Evolutionary conservation across 2,329 filamentous ascomycete genomes (phyloP).

Genomic region (Aspergillus candidus): DNA sequence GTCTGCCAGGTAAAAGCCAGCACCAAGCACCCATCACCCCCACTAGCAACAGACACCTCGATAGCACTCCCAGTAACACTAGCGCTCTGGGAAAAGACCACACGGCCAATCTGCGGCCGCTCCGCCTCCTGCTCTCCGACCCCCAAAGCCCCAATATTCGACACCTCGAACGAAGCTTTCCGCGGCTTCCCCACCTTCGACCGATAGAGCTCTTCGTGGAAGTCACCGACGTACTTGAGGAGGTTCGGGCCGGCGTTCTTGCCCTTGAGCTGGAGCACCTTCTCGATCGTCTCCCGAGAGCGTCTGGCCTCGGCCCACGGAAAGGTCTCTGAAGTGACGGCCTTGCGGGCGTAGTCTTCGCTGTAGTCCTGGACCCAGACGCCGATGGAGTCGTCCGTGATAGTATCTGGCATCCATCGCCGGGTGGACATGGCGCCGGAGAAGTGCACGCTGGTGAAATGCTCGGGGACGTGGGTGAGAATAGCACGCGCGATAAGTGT

Average conservation of each 20-base stretch:
- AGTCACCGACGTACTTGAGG: conserved; percentile 37
- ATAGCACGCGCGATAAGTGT: conserved; percentile 34
- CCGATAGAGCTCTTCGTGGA: conserved; percentile 31
- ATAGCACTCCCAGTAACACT: conserved; percentile 35
- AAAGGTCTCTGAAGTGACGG: conserved; percentile 15
- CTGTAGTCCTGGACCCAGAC: conserved; percentile 33
- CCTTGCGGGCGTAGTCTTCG: conserved; percentile 23
- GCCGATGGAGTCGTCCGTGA: conserved; percentile 34
- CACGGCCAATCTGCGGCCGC: conserved; percentile 30
- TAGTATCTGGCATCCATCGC: conserved; percentile 28
- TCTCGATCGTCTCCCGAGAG: conserved; percentile 25
- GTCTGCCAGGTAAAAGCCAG: conserved; percentile 40
- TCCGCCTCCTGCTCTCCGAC: conserved; percentile 5
- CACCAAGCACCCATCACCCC: conserved; percentile 39
- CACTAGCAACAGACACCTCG: conserved; percentile 37
- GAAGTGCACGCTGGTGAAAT: conserved; percentile 27
- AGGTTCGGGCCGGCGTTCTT: conserved; percentile 32
- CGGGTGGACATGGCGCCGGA: conserved; percentile 35
- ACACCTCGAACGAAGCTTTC: conserved; percentile 38
- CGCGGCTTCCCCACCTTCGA: conserved; percentile 36
- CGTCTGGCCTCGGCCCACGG: conserved; percentile 31
- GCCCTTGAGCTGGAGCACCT: conserved; percentile 21
- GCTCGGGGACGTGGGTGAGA: conserved; percentile 26
- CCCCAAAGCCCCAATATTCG: conserved; percentile 40
- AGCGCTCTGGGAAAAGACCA: conserved; percentile 43